Conservation (phyloP, 768 basidiomycete species). For the Termitomyces sp. region DNA sequence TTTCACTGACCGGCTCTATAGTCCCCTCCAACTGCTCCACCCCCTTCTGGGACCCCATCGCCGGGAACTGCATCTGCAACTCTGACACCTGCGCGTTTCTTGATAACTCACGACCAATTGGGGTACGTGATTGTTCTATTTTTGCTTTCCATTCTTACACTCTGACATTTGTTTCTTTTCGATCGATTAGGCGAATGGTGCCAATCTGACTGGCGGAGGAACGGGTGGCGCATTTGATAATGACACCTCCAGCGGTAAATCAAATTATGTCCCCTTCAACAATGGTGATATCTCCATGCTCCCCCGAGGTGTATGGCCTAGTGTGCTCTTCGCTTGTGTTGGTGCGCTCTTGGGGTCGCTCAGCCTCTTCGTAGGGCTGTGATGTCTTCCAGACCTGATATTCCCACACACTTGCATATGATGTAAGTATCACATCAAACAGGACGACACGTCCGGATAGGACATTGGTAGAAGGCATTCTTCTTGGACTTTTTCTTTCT, state of each 20-base stretch:
- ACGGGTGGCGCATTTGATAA: conserved; percentile 33
- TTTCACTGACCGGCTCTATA: conserved; percentile 19
- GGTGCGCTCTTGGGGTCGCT: conserved; percentile 34
- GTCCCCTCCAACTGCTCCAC: conserved; percentile 73
- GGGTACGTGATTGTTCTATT: conserved; percentile 38
- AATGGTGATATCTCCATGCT: conserved; percentile 28
- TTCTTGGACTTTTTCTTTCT: conserved; percentile 2
- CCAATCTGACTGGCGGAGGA: conserved; percentile 64
- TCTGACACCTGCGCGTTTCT: conserved; percentile 54
- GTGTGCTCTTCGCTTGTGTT: conserved; percentile 31
- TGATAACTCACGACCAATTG: conserved; percentile 62
- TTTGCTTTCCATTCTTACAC: neutral
- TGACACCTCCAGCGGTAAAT: conserved; percentile 18
- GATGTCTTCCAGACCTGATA: neutral
- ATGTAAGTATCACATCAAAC: neutral
- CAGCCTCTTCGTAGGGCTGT: conserved; percentile 18
- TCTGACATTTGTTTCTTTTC: neutral
- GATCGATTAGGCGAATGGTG: conserved; percentile 55
- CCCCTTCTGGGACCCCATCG: conserved; percentile 78
- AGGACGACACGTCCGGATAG: neutral
- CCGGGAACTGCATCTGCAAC: conserved; percentile 59
- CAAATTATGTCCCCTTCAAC: conserved; percentile 47
- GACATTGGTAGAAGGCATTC: neutral
- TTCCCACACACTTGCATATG: neutral
- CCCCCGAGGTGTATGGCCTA: conserved; percentile 29